These are phyloP conservation scores for Pythium sp. DNA, from an alignment of 352 stramenopile genomes.

Conservation along the genomic window DNA sequence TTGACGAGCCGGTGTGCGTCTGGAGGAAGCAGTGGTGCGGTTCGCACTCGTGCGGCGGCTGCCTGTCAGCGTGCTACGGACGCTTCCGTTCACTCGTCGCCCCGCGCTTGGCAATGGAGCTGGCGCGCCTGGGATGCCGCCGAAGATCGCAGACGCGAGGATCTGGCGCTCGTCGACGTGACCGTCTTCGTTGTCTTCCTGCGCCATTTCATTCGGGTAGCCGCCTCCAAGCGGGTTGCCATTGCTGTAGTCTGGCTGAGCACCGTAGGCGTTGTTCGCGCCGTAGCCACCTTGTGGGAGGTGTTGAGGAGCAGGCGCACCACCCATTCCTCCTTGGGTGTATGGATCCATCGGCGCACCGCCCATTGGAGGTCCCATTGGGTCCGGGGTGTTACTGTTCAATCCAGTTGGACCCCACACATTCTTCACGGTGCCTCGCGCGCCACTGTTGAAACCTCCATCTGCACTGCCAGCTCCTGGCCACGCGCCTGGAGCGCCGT, in stretches of 20 bases:
- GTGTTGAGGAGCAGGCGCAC: constrained; percentile 9
- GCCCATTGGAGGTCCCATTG: constrained; percentile 9
- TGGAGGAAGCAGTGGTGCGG: constrained; percentile 22
- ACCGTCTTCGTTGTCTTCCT: constrained; percentile 50
- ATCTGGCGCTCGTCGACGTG: constrained; percentile 74
- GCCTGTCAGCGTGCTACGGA: constrained; percentile 13
- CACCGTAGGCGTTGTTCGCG: constrained; percentile 11
- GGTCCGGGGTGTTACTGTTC: constrained; percentile 28
- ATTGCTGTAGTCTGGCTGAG: constrained; percentile 11
- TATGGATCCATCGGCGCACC: constrained; percentile 32
- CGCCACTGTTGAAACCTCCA: constrained; percentile 33
- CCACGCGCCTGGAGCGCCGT: constrained; percentile 28
- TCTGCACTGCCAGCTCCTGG: constrained; percentile 30
- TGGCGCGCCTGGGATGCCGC: constrained; percentile 88
- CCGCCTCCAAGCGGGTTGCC: constrained; percentile 20
- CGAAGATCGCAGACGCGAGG: constrained; percentile 96
- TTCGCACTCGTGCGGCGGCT: constrained; percentile 32
- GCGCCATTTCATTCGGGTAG: constrained; percentile 41
- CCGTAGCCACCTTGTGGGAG: constrained; percentile 22
- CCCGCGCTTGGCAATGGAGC: constrained; percentile 34
- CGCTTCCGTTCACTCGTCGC: constrained; percentile 38
- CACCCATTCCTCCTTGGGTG: constrained; percentile 18
- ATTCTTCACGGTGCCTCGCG: constrained; percentile 59
- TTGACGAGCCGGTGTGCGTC: constrained; percentile 35
- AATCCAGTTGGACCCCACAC: constrained; percentile 83